Evolutionary conservation across 2,329 filamentous ascomycete species (phyloP).

Genomic region (Sporothrix inflata): DNA sequence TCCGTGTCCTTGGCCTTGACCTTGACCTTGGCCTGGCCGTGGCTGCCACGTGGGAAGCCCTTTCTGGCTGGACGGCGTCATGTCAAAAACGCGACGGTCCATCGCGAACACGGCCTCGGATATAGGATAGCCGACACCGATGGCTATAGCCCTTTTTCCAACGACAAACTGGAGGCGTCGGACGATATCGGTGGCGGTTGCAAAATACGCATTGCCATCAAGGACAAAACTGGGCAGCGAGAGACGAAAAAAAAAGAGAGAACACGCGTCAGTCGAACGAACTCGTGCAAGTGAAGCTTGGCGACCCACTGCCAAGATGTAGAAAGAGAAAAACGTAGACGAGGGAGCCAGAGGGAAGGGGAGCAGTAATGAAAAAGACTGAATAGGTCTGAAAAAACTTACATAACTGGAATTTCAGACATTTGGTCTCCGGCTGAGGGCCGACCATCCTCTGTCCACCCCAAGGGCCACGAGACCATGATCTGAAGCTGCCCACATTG

Average conservation of each 20-base stretch:
- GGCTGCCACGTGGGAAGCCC: constrained; percentile 6
- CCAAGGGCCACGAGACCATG: constrained; percentile 16
- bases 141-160: background rate
- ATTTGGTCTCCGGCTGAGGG: background rate
- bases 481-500: constrained; percentile 9
- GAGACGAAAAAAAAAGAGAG: background rate
- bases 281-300: constrained; percentile 1
- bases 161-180: constrained; percentile 12
- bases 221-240: background rate
- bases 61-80: constrained; percentile 8
- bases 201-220: constrained; percentile 18
- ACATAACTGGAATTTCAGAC: constrained; percentile 10
- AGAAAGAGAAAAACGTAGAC: background rate
- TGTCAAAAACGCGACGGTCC: background rate
- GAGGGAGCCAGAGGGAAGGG: background rate
- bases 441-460: background rate
- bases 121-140: constrained; percentile 1
- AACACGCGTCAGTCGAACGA: background rate
- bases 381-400: background rate
- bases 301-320: constrained; percentile 10
- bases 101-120: constrained; percentile 15
- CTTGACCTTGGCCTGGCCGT: background rate
- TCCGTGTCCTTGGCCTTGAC: background rate
- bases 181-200: constrained; percentile 17
- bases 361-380: background rate